Evolutionary conservation across 495 filamentous ascomycete genomes (phyloP).

Genomic region (Melanomma pulvis-pyrius): DNA sequence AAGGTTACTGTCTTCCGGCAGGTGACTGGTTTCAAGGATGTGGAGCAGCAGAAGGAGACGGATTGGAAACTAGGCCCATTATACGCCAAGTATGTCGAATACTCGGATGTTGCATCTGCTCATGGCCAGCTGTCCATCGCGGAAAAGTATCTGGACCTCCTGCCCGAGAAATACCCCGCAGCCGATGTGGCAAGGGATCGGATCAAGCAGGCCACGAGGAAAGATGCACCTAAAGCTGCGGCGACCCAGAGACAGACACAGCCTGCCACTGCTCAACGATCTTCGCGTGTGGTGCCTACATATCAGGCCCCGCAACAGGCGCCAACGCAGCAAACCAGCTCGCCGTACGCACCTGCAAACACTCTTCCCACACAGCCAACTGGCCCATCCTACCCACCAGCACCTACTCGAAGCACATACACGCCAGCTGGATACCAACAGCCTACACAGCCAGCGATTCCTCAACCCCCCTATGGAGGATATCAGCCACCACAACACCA

Average conservation of each 20-base stretch:
- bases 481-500: constrained; percentile 46
- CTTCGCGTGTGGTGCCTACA: constrained; percentile 29
- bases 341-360: constrained; percentile 39
- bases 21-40: constrained; percentile 87
- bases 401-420: constrained; percentile 59
- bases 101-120: constrained; percentile 89
- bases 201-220: constrained; percentile 82
- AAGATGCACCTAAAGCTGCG: constrained; percentile 53
- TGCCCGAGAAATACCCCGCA: constrained; percentile 82
- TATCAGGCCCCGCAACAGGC: constrained; percentile 25
- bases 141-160: constrained; percentile 86
- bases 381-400: constrained; percentile 14
- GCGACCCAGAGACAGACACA: constrained; percentile 26
- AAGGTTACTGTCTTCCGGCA: constrained; percentile 97
- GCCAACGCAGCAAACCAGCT: constrained; percentile 25
- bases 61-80: constrained; percentile 88
- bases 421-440: constrained; percentile 57
- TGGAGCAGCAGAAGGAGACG: constrained; percentile 65
- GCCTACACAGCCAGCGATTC: constrained; percentile 45
- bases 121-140: constrained; percentile 86
- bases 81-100: constrained; percentile 96
- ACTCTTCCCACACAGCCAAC: constrained; percentile 13
- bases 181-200: constrained; percentile 86
- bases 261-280: constrained; percentile 34
- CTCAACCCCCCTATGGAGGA: constrained; percentile 33